Base-by-base conservation (phyloP, 2,329 filamentous ascomycete species). In the Ceratocystis cubensis region DNA sequence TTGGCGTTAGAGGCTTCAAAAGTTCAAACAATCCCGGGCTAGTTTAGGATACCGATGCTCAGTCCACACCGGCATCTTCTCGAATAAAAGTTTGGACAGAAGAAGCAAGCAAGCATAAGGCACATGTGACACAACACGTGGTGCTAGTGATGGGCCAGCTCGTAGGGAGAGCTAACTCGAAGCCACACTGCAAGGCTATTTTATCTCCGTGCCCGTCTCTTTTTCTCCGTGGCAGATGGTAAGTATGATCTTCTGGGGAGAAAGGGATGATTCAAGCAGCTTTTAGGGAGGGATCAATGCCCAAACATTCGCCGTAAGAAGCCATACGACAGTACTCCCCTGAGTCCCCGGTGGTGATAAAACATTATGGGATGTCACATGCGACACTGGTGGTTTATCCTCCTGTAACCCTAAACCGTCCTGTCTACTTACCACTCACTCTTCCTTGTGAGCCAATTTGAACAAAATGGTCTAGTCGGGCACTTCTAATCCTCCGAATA, bases 1-100 rank as follows among this genome's bases (percentile, higher is more conserved):
- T 59, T 20, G 28, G 53, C 53, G 13, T 59, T 28, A 13, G 28
- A 59, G 33, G 53, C 53, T 59, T 59, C 53, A 59, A 59, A 59
- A 59, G 53, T 33, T 59, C 53, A 59, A 59, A 59, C 53, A 37
- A n/a, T 30, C 7, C 28, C 28, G 33, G 8, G 33, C 8, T 37
- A 59, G 53, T 7, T 17, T 37, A 10, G 33, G 28, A 59, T 20
- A 20, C 53, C 28, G 28, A 30, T 33, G 28, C 33, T 37, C 53
- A 59, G 33, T 13, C 48, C 8, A 25, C 48, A 28, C 48, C 48
- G 13, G 22, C 8, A 25, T 53, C 33, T 37, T 37, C 8, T 37
- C 3, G 3, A 13, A 37, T 37, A 37, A 37, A 25, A 25, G 48
- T 53, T 25, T 28, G 48, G 7, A 20, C 20, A 53, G 48, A 25